Evolutionary conservation across 257 asterid genomes (phyloP).

Genomic region (Cynanchum wilfordii): DNA sequence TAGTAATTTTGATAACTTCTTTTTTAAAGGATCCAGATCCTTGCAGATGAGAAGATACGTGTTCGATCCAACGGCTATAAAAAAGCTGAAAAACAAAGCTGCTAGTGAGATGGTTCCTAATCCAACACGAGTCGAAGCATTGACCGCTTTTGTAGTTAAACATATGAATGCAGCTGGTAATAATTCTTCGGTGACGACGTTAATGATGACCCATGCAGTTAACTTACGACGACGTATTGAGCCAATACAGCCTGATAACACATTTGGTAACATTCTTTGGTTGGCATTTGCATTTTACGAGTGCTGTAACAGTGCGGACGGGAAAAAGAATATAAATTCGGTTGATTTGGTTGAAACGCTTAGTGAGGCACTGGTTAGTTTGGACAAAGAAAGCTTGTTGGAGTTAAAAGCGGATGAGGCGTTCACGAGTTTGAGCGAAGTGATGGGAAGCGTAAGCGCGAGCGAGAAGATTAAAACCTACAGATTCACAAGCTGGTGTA

Average conservation of each 20-base stretch:
- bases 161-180: slow-evolving; percentile 1
- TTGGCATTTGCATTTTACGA: slow-evolving; percentile 18
- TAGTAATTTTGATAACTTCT: slow-evolving; percentile 19
- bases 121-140: slow-evolving; percentile 24
- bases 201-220: slow-evolving; percentile 28
- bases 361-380: slow-evolving; percentile 19
- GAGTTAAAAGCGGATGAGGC: slow-evolving; percentile 11
- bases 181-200: background rate
- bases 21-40: slow-evolving; percentile 18
- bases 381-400: slow-evolving; percentile 13
- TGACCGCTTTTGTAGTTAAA: slow-evolving; percentile 21
- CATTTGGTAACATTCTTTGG: slow-evolving; percentile 22
- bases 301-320: background rate
- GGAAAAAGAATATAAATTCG: background rate
- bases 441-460: slow-evolving; percentile 15
- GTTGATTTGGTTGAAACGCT: slow-evolving; percentile 12
- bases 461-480: slow-evolving; percentile 12
- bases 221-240: slow-evolving; percentile 18
- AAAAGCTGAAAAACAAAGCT: slow-evolving; percentile 2
- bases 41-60: slow-evolving; percentile 22
- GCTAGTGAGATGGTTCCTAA: slow-evolving; percentile 11
- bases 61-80: slow-evolving; percentile 11
- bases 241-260: slow-evolving; percentile 14
- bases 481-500: slow-evolving; percentile 13
- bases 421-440: slow-evolving; percentile 9